Evolutionary conservation across 768 basidiomycete species (phyloP), one percentile per base, ranked within the genome.

Genomic region (Amanita pallidorosea): DNA sequence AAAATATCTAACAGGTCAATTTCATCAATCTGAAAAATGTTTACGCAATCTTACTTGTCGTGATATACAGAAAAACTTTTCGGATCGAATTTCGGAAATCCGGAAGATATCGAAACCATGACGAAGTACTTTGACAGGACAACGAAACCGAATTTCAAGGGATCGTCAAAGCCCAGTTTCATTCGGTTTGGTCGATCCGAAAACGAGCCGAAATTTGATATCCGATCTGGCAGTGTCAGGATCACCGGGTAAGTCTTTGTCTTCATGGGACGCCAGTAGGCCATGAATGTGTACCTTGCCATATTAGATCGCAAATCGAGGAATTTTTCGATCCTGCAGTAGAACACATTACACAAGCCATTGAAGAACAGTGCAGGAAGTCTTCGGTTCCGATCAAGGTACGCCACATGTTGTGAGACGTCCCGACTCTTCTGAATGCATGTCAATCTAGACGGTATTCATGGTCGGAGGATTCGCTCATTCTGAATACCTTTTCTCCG

Each of bases 391-490:
- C 49, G 18, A 51, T 51, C 12, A 51, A 36, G 49, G 49, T 51
- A 15, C 18, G 37, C 12, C n/a, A 13, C 12, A 13, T 41, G 11
- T 13, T 4, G 51, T 45, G 15, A 2, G 34, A 0, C 18, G 31
- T 18, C 3, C 29, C 0, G 5, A 27, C 29, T 11, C 17, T 4
- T 25, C 25, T 12, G 22, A 7, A 18, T 35, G 5, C 13, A 18
- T 7, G 3, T 5, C 29, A 11, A 20, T 29, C 4, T 45, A 72
- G 68, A 50, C 65, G 11, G 64, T 75, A 20, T 70, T 79, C 50
- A 61, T 78, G 9, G 75, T 80, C 1, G 77, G 78, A 9, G 76
- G 76, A 0, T 79, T 79, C 58, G 72, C 72, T 9, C 71, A 73
- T 1, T 77, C 69, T 52, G 69, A 74, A 36, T 78, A 70, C 66